Conservation (phyloP, 768 basidiomycete species). For the Tricholomella constricta region DNA sequence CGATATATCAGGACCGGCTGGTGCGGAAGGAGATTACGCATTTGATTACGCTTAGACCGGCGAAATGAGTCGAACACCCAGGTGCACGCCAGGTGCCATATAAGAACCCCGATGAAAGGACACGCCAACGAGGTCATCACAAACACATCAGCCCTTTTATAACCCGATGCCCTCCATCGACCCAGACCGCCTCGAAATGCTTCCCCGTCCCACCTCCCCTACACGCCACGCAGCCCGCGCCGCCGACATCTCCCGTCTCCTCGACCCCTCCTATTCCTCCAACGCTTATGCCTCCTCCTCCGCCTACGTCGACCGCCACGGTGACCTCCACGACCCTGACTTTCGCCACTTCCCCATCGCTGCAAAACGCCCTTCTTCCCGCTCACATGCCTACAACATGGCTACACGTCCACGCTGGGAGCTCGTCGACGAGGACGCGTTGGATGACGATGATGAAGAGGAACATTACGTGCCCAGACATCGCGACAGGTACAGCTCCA, state of each 20-base stretch:
- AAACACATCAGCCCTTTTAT: neutral
- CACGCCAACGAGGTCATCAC: neutral
- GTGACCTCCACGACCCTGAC: constrained; percentile 69
- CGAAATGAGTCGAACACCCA: constrained; percentile 2
- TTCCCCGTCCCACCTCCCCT: constrained; percentile 13
- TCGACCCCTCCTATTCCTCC: constrained; percentile 63
- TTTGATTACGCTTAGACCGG: constrained; percentile 11
- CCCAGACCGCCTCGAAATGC: constrained; percentile 8
- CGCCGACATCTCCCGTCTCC: constrained; percentile 61
- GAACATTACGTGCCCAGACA: constrained; percentile 5
- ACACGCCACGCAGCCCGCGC: constrained; percentile 27
- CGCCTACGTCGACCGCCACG: constrained; percentile 62
- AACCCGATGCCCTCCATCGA: constrained; percentile 8
- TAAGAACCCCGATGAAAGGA: constrained; percentile 7
- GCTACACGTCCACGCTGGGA: constrained; percentile 36
- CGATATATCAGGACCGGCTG: constrained; percentile 13
- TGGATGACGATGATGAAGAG: constrained; percentile 29
- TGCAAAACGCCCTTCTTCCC: constrained; percentile 18
- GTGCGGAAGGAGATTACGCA: constrained; percentile 15
- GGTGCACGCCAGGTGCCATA: constrained; percentile 1
- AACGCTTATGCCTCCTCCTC: constrained; percentile 23
- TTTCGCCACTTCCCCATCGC: constrained; percentile 61
- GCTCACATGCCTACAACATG: constrained; percentile 11
- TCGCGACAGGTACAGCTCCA: neutral
- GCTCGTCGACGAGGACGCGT: constrained; percentile 23